Conservation (phyloP, 192 early-diverging fungal genomes). For the Coemansia sp. region DNA sequence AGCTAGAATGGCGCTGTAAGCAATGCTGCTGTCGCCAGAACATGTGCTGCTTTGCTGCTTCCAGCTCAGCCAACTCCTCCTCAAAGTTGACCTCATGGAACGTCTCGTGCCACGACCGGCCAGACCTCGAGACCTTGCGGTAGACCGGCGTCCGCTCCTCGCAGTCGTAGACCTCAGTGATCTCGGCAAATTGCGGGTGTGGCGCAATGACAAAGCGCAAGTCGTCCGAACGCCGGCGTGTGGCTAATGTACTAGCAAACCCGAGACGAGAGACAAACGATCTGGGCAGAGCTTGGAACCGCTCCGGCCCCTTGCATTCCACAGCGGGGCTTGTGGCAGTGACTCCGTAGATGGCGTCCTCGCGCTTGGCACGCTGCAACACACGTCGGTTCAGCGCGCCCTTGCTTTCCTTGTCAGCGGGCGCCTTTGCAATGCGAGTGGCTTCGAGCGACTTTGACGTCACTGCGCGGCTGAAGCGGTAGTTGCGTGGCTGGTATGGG, state of each 20-base stretch:
- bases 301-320: slow-evolving; percentile 23
- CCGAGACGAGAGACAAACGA: slow-evolving; percentile 47
- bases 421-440: slow-evolving; percentile 2
- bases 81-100: slow-evolving; percentile 52
- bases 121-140: slow-evolving; percentile 53
- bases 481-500: slow-evolving; percentile 4
- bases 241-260: slow-evolving; percentile 35
- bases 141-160: slow-evolving; percentile 43
- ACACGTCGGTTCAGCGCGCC: slow-evolving; percentile 34
- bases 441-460: slow-evolving; percentile 48
- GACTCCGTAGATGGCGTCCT: slow-evolving; percentile 30
- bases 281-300: slow-evolving; percentile 47
- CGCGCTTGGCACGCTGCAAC: slow-evolving; percentile 43
- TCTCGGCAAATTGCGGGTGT: slow-evolving; percentile 36
- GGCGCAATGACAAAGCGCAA: slow-evolving; percentile 50
- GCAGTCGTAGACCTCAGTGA: slow-evolving; percentile 49
- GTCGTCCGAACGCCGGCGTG: slow-evolving; percentile 36
- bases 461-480: slow-evolving; percentile 13
- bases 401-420: neutral
- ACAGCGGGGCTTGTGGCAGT: neutral
- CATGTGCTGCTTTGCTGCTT: slow-evolving; percentile 4
- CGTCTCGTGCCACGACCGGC: slow-evolving; percentile 54
- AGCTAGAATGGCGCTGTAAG: slow-evolving; percentile 3
- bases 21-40: slow-evolving; percentile 6
- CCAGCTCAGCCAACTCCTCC: slow-evolving; percentile 9